These are phyloP conservation scores for Chlamydomonas applanata DNA, from an alignment of 139 green algal species.

Conservation along the genomic window DNA sequence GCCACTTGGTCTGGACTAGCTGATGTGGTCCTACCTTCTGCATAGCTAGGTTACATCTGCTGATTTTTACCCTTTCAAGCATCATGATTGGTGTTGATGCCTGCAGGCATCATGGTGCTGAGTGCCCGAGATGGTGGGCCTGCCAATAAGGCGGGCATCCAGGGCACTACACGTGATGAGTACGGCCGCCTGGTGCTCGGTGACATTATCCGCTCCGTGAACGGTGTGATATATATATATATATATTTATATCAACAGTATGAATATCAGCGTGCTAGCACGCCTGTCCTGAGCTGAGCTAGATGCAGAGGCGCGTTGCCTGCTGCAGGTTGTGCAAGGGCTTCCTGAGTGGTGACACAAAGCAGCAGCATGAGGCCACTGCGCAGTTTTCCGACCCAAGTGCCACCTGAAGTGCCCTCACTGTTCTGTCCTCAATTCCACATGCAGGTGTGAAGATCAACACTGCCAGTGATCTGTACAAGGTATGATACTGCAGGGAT, in stretches of 20 bases:
- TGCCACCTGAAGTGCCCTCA: no score
- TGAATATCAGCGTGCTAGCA: background rate
- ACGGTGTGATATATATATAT: constrained; percentile 55
- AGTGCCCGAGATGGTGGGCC: constrained; percentile 65
- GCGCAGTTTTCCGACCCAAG: no score
- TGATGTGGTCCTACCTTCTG: no score
- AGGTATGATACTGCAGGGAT: background rate
- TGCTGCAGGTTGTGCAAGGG: background rate
- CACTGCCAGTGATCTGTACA: no score
- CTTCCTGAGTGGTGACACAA: background rate
- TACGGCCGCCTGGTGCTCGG: constrained; percentile 71
- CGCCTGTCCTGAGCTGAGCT: background rate
- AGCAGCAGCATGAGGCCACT: no score
- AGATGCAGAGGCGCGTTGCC: background rate
- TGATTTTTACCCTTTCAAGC: constrained; percentile 12
- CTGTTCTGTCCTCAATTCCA: no score
- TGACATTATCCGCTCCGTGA: constrained; percentile 81
- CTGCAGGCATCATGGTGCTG: constrained; percentile 85
- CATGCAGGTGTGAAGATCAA: no score
- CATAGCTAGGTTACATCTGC: background rate
- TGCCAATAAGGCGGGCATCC: constrained; percentile 49
- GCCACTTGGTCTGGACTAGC: no score
- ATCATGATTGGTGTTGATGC: background rate
- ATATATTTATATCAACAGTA: constrained; percentile 2
- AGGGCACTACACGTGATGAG: constrained; percentile 74